Evolutionary conservation across 2,329 filamentous ascomycete species (phyloP), one percentile per base, ranked within the genome.

Genomic region (Clarireedia hainanense): DNA sequence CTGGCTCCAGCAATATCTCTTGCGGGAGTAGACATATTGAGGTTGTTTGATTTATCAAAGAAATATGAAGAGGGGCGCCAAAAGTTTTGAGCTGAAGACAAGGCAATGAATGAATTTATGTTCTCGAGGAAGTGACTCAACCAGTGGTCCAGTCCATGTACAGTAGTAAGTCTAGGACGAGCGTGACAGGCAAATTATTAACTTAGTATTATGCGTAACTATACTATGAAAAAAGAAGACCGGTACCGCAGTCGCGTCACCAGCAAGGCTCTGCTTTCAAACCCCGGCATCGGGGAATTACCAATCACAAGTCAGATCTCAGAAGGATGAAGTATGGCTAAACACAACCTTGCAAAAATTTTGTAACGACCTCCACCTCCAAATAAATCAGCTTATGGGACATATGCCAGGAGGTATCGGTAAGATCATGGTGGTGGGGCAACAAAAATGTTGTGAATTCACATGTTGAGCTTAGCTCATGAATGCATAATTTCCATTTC

Each of bases 1-100:
- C 58, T 60, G 15, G 59, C 70, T 48, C 69, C 71, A 63, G 61
- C 64, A 60, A 83, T 83, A 60, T 81, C 75, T 66, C 74, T 72
- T 64, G 76, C 74, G 63, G 60, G 64, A 54, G 67, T n/a, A 36
- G 34, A n/a, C 55, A 57, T 55, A n/a, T 10, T 12, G 52, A 26
- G 42, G 12, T 34, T 24, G 12, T 40, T 14, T 37, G 27, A 43
- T 7, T 52, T 20, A 6, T 23, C 12, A 14, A 20, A 37, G 4
- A n/a, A 45, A 45, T 45, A 23, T 45, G 6, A 45, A 20, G 5
- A 17, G 10, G 24, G 34, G 34, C 34, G 15, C 12, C 14, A 10
- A 26, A 48, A 30, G 0, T 27, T 47, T 14, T 34, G 9, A 14
- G n/a, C 3, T 30, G 20, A 4, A 24, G 15, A 24, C 36, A 26